Evolutionary conservation across 1,284 basidiomycete species (phyloP), one percentile per base, ranked within the genome.

Genomic region (Cryptococcus jaspeensis): DNA sequence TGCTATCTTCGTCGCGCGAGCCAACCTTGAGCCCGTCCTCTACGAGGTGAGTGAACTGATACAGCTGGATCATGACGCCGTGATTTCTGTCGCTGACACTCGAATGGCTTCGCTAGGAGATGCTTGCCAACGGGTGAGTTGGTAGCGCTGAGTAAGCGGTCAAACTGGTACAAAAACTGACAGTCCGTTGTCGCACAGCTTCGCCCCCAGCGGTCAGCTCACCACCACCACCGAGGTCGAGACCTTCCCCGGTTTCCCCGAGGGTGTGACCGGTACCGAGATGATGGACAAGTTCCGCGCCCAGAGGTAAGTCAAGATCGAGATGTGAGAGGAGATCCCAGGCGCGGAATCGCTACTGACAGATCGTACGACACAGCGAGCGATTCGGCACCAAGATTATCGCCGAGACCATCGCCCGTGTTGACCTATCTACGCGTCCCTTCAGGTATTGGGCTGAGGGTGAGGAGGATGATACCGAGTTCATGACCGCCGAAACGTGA

Each of bases 261-360:
- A 87, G n/a, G 95, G 95, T 43, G 93, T 99, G 53, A 84, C 92
- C 58, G 95, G 95, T 42, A 88, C 92, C 32, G 93, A 97, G 75
- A 87, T 99, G 76, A 99, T 99, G 96, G 94, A 98, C 79, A 95
- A 96, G 76, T 97, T 99, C 84, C 88, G 91, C 61, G 88, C 88
- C 61, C 91, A 94, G 72, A 90, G 88, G 73, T 75, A 47, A 52
- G 72, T 68, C 16, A 28, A 35, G 35, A 16, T 37, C 18, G n/a
- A n/a, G n/a, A n/a, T n/a, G 36, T 39, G 36, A 12, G 36, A 37
- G 43, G 20, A 25, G 43, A 2, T 23, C 11, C n/a, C n/a, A n/a
- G n/a, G n/a, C n/a, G n/a, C n/a, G 43, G 20, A 11, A 16, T 32
- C 20, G 12, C 3, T 7, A 22, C 48, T 50, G 22, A 41, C 20